Conservation (phyloP, 176 grass and related monocot genomes). For the Triticum aestivum region DNA sequence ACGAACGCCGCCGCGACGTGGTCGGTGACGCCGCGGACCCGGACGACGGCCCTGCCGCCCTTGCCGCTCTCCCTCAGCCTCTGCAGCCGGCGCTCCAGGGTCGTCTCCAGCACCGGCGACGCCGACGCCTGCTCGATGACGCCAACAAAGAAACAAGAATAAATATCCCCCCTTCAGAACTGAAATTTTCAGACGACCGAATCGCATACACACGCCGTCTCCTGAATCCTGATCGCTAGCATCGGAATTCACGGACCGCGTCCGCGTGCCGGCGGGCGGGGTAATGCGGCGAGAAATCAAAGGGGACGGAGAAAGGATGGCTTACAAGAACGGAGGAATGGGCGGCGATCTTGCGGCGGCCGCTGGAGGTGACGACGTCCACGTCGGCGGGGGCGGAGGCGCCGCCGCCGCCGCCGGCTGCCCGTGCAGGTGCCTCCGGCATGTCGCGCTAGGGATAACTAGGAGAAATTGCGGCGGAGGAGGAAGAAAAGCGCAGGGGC, state of each 20-base stretch:
- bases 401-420: neutral
- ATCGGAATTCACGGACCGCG: neutral
- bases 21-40: constrained; percentile 64
- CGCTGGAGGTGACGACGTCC: constrained; percentile 49
- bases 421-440: constrained; percentile 5
- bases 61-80: constrained; percentile 21
- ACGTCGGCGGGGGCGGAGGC: constrained; percentile 26
- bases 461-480: neutral
- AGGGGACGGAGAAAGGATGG: neutral
- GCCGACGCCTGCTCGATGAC: constrained; percentile 45
- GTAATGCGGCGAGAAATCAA: neutral
- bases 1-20: constrained; percentile 68
- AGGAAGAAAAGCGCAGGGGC: constrained; percentile 12
- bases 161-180: neutral
- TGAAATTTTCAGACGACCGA: neutral
- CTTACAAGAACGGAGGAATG: constrained; percentile 73
- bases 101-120: constrained; percentile 61
- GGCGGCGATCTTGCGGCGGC: constrained; percentile 54
- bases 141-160: neutral
- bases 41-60: constrained; percentile 35
- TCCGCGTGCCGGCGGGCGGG: too few relatives aligned
- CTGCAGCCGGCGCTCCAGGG: constrained; percentile 39
- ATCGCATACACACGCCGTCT: neutral
- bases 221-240: neutral
- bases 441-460: neutral